Percentiles rank a stretch among this genome's conserved stretches.
Evolutionary conservation across 1,139 yeast species (phyloP).

Genomic region (Arxiozyma bovina): DNA sequence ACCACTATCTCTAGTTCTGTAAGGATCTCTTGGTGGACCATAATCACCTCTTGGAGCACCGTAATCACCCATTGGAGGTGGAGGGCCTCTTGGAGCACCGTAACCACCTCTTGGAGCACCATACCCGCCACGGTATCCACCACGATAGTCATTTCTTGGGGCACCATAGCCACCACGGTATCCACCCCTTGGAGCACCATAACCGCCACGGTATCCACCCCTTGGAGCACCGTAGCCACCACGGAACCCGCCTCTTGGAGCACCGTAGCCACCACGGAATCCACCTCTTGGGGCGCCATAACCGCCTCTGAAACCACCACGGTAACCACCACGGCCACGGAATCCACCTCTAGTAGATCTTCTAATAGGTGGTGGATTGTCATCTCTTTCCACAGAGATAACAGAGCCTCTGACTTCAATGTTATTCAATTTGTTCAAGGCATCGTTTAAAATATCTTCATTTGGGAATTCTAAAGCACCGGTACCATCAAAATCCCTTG

Average conservation of each 20-base stretch:
- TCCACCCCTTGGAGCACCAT: slow-evolving; percentile 29
- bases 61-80: slow-evolving; percentile 25
- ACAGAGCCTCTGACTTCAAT: slow-evolving; percentile 61
- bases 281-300: slow-evolving; percentile 31
- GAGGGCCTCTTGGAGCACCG: slow-evolving; percentile 26
- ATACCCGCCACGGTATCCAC: slow-evolving; percentile 20
- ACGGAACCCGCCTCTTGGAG: slow-evolving; percentile 26
- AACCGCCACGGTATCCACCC: slow-evolving; percentile 19
- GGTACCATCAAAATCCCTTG: slow-evolving; percentile 58
- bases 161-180: slow-evolving; percentile 28
- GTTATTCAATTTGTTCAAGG: slow-evolving; percentile 61
- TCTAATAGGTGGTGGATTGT: slow-evolving; percentile 65
- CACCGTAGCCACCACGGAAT: slow-evolving; percentile 22
- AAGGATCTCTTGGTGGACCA: slow-evolving; percentile 31
- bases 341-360: slow-evolving; percentile 38
- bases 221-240: slow-evolving; percentile 20
- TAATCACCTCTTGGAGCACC: slow-evolving; percentile 30
- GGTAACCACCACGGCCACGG: slow-evolving; percentile 33
- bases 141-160: slow-evolving; percentile 24
- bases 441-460: slow-evolving; percentile 64
- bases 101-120: slow-evolving; percentile 24
- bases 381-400: slow-evolving; percentile 68
- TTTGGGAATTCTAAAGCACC: slow-evolving; percentile 73
- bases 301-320: slow-evolving; percentile 30
- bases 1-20: slow-evolving; percentile 31